Evolutionary conservation across 768 basidiomycete species (phyloP).

Genomic region (Tylopilus sp.): DNA sequence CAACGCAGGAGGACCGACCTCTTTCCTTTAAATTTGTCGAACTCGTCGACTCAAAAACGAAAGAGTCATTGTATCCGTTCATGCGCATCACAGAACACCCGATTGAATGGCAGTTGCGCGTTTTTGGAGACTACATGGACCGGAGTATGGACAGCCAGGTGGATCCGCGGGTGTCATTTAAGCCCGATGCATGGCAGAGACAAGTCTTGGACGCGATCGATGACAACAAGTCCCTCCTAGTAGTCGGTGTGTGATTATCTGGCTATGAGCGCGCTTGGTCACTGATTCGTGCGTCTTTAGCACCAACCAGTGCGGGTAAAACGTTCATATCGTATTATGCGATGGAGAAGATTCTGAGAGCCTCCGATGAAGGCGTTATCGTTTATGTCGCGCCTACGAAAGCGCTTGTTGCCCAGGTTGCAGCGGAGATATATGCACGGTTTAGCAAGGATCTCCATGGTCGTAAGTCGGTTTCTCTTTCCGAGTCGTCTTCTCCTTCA

Average conservation of each 20-base stretch:
- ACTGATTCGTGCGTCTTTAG: conserved; percentile 29
- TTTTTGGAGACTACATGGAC: conserved; percentile 72
- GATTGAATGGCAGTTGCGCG: conserved; percentile 62
- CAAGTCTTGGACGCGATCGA: conserved; percentile 65
- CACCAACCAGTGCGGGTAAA: conserved; percentile 71
- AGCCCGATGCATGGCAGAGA: conserved; percentile 71
- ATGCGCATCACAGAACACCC: conserved; percentile 58
- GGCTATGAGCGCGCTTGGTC: not conserved
- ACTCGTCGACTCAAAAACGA: conserved; percentile 46
- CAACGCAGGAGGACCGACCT: conserved; percentile 22
- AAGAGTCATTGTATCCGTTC: conserved; percentile 40
- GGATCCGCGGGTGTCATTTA: conserved; percentile 58
- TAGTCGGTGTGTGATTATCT: conserved; percentile 46
- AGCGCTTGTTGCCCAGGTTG: conserved; percentile 67
- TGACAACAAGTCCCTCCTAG: conserved; percentile 53
- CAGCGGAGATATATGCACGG: conserved; percentile 70
- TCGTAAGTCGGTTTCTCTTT: conserved; percentile 32
- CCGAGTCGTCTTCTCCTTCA: too few relatives aligned
- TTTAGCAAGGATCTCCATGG: conserved; percentile 54
- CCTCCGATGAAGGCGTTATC: conserved; percentile 62
- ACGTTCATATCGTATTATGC: conserved; percentile 78
- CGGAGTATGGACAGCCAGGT: conserved; percentile 61
- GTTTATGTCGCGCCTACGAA: conserved; percentile 78
- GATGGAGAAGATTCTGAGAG: conserved; percentile 64
- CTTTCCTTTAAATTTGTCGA: conserved; percentile 55